Evolutionary conservation across 441 rosid species (phyloP), one percentile per base, ranked within the genome.

Genomic region (Populus hybrid): DNA sequence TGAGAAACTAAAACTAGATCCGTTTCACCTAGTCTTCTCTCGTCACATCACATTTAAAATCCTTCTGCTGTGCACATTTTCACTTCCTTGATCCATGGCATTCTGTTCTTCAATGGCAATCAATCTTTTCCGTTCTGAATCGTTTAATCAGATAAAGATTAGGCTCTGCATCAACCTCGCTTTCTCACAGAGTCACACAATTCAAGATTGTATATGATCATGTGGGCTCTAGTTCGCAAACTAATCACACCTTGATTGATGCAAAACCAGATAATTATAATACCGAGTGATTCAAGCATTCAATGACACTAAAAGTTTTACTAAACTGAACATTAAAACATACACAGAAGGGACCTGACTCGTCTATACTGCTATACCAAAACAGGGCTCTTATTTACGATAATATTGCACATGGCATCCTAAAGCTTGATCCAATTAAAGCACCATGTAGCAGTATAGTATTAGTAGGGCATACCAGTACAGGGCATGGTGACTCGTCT

Each of bases 171-270:
- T 65, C 30, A 28, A 40, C 42, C 69, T n/a, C 75, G 8, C 36
- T 54, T 67, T 63, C 35, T 63, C 71, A 59, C 50, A n/a, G 35
- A n/a, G 50, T 74, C 77, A 69, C 70, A 1, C 8, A 59, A 18
- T 38, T 23, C 10, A 24, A 74, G 82, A 79, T 79, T 79, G 21
- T 11, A 79, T 79, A n/a, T 67, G 78, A 79, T 79, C 75, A 10
- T 79, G 76, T 80, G 79, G 79, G 73, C 79, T 72, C 73, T 57
- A 67, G 20, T 10, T 66, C 23, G 12, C 18, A 1, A 12, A 21
- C 9, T 14, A 73, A 32, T 10, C 20, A 12, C 32, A 21, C 73
- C 57, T 36, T 57, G 59, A 69, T 76, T 75, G 5, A 18, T 28
- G 63, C 35, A 4, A 35, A 35, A 20, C 16, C 38, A 9, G 5